These are phyloP conservation scores for Metarhizium humberi DNA, from an alignment of 2,329 filamentous ascomycete genomes.

Conservation along the genomic window DNA sequence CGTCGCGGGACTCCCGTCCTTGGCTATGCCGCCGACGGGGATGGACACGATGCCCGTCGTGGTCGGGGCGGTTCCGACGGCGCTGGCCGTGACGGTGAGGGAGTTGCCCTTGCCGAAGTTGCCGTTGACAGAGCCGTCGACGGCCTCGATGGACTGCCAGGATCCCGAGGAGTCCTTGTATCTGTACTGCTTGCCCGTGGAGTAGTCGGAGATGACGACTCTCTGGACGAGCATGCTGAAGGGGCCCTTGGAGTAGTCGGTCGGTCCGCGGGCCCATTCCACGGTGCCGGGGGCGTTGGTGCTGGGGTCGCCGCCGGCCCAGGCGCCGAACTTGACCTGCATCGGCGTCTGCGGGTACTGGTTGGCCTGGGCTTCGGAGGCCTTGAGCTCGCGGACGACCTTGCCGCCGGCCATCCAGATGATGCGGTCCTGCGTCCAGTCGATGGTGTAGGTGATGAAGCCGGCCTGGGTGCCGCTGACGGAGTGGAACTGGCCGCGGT, in stretches of 20 bases:
- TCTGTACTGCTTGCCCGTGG: constrained; percentile 74
- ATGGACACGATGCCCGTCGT: constrained; percentile 54
- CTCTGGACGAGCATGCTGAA: constrained; percentile 79
- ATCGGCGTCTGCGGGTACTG: constrained; percentile 95
- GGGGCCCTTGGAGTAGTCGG: constrained; percentile 74
- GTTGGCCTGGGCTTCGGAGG: constrained; percentile 54
- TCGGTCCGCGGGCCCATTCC: constrained; percentile 77
- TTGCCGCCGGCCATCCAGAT: constrained; percentile 77
- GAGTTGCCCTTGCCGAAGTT: constrained; percentile 46
- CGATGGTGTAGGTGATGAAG: constrained; percentile 81
- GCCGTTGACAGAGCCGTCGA: constrained; percentile 68
- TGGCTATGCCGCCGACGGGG: constrained; percentile 60
- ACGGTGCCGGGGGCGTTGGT: constrained; percentile 72
- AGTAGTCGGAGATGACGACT: constrained; percentile 79
- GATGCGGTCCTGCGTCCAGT: constrained; percentile 82
- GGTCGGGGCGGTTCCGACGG: constrained; percentile 55
- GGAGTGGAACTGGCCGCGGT: constrained; percentile 74
- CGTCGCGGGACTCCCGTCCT: constrained; percentile 41
- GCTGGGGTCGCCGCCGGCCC: constrained; percentile 79
- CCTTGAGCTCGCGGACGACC: constrained; percentile 66
- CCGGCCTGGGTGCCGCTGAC: constrained; percentile 57
- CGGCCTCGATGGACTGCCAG: constrained; percentile 73
- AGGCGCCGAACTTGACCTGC: constrained; percentile 85
- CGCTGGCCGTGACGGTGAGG: constrained; percentile 42
- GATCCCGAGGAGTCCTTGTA: constrained; percentile 72